phyloP scores from a whole-genome alignment of 2,329 filamentous ascomycete genomes.

The Cryphonectria japonica region DNA sequence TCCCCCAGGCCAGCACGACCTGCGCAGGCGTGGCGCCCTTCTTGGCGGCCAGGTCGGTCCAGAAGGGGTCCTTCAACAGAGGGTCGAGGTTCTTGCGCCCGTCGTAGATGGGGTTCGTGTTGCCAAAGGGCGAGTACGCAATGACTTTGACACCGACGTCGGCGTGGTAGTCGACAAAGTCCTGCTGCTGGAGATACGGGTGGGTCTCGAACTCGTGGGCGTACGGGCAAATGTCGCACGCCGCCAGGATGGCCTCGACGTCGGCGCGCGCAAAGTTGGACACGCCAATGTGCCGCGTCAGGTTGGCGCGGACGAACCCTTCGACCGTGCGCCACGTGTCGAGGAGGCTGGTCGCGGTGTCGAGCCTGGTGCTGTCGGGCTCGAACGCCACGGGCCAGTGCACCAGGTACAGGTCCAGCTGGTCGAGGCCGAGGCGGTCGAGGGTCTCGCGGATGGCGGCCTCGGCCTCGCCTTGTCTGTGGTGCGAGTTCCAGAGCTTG shows the following conservation, averaged over 20 bases:
- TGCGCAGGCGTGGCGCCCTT: conserved; percentile 49
- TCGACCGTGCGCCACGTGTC: conserved; percentile 64
- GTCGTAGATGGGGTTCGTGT: conserved; percentile 53
- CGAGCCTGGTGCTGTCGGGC: conserved; percentile 37
- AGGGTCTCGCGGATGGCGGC: conserved; percentile 52
- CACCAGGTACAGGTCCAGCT: conserved; percentile 59
- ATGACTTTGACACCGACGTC: conserved; percentile 48
- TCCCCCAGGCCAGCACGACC: conserved; percentile 52
- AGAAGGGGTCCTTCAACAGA: conserved; percentile 47
- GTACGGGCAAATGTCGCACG: conserved; percentile 54
- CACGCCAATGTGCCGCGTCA: conserved; percentile 62
- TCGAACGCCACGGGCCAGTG: conserved; percentile 53
- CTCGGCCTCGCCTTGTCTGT: conserved; percentile 42
- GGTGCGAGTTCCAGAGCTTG: conserved; percentile 42
- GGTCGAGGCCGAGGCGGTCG: conserved; percentile 50
- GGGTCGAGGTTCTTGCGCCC: conserved; percentile 35
- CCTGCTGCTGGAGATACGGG: conserved; percentile 55
- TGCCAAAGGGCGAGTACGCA: conserved; percentile 56
- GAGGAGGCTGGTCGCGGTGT: conserved; percentile 35
- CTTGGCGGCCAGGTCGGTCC: conserved; percentile 43
- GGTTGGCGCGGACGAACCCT: conserved; percentile 54
- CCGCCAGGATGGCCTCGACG: conserved; percentile 44
- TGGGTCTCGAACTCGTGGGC: conserved; percentile 63
- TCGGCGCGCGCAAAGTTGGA: conserved; percentile 59
- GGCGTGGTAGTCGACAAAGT: conserved; percentile 50